Conservation (phyloP, 1,139 yeast species). For the Blastobotrys illinoisensis region DNA sequence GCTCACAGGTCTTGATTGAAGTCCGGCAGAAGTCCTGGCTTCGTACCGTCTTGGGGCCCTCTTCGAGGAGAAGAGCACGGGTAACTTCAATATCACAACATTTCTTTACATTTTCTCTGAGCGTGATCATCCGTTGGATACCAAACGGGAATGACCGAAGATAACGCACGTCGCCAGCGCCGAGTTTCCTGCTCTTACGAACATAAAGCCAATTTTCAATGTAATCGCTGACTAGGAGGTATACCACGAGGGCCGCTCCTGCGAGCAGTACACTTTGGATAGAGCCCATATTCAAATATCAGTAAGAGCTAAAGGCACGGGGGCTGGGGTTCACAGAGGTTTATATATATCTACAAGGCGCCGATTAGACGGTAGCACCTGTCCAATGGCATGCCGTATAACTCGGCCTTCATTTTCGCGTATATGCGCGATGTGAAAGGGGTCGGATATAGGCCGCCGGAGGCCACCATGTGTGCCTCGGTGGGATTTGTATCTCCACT, state of each 20-base stretch:
- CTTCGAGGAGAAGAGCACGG: not conserved
- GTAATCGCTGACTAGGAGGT: not conserved
- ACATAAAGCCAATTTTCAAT: not conserved
- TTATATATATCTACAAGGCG: no score
- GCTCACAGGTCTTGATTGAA: constrained; percentile 35
- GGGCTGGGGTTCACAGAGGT: no score
- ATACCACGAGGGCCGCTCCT: not conserved
- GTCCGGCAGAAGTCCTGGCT: constrained; percentile 13
- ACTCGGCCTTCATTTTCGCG: no score
- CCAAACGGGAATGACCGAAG: constrained; percentile 19
- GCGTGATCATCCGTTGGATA: constrained; percentile 7
- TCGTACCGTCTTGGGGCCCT: constrained; percentile 15
- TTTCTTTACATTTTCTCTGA: constrained; percentile 2
- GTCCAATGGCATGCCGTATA: no score
- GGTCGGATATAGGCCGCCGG: no score
- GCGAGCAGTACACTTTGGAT: not conserved
- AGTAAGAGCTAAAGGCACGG: no score
- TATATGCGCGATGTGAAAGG: no score
- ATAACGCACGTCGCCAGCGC: constrained; percentile 5
- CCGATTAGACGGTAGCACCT: no score
- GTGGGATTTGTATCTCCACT: no score
- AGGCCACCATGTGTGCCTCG: no score
- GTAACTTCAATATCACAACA: not conserved
- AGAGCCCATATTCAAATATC: not conserved
- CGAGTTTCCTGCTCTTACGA: constrained; percentile 1